Percentiles rank a stretch among this genome's conserved stretches.
Conservation (phyloP, 108 stramenopile species). For the Epipyxis sp. region DNA sequence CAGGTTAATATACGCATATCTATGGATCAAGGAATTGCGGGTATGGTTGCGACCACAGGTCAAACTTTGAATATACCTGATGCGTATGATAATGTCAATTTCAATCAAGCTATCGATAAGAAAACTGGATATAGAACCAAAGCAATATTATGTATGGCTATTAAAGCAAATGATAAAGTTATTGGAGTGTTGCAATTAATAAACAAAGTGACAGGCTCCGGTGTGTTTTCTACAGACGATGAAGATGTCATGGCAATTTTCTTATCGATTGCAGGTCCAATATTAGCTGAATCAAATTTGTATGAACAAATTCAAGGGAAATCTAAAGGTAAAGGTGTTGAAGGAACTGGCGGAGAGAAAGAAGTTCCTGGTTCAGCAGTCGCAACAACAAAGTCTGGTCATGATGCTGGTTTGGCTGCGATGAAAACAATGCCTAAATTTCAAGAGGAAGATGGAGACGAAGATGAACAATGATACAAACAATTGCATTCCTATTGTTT, state of each 20-base stretch:
- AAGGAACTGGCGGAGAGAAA: not conserved
- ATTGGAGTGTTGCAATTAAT: constrained; percentile 56
- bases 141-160: constrained; percentile 53
- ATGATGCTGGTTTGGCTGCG: not conserved
- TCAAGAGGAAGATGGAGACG: not conserved
- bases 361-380: too few relatives aligned
- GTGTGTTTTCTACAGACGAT: constrained; percentile 39
- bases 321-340: constrained; percentile 19
- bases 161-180: constrained; percentile 19
- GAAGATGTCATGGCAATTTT: constrained; percentile 37
- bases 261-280: constrained; percentile 40
- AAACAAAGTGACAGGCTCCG: constrained; percentile 44
- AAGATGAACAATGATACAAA: too few relatives aligned
- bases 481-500: too few relatives aligned
- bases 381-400: not conserved
- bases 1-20: constrained; percentile 57
- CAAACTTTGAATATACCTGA: constrained; percentile 56
- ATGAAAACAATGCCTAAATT: constrained; percentile 1
- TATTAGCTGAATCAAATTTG: constrained; percentile 36
- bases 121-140: constrained; percentile 49
- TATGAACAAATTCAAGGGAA: constrained; percentile 34
- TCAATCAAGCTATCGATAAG: constrained; percentile 54
- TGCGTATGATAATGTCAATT: constrained; percentile 57
- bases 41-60: constrained; percentile 47
- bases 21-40: constrained; percentile 55